A percentile compares a stretch with the other conserved stretches of the same genome.
phyloP scores from a whole-genome alignment of 352 stramenopile genomes.

The Phytophthora syringae region DNA sequence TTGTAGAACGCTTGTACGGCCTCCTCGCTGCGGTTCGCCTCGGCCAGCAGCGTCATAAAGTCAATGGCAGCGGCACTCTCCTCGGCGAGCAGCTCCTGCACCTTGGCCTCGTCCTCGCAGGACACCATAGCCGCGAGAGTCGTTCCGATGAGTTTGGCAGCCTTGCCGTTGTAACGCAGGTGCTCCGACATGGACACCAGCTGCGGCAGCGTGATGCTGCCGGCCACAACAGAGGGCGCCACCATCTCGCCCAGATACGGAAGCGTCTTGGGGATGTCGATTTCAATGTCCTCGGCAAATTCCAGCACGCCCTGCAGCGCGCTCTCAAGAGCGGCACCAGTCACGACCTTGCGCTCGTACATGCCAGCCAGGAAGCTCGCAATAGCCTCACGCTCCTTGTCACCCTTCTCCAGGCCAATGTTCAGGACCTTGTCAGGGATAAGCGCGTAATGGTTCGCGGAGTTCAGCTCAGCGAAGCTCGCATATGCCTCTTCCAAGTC shows the following conservation, averaged over 20 bases:
- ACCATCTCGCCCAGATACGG: slow-evolving; percentile 80
- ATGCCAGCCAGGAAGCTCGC: slow-evolving; percentile 61
- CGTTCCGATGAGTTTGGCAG: slow-evolving; percentile 60
- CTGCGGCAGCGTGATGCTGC: slow-evolving; percentile 46
- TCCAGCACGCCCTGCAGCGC: slow-evolving; percentile 71
- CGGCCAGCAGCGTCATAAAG: slow-evolving; percentile 49
- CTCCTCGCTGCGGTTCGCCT: slow-evolving; percentile 46
- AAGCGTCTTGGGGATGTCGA: slow-evolving; percentile 80
- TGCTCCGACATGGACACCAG: slow-evolving; percentile 56
- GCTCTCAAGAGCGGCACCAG: slow-evolving; percentile 39
- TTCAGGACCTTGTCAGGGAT: slow-evolving; percentile 65
- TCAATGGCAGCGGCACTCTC: slow-evolving; percentile 34
- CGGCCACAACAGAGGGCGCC: slow-evolving; percentile 56
- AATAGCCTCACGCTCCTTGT: slow-evolving; percentile 66
- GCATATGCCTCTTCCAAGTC: slow-evolving; percentile 81
- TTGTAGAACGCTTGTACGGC: slow-evolving; percentile 48
- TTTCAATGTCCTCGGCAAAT: slow-evolving; percentile 82
- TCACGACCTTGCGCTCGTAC: slow-evolving; percentile 57
- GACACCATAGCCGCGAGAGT: slow-evolving; percentile 47
- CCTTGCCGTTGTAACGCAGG: slow-evolving; percentile 66
- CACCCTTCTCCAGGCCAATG: slow-evolving; percentile 74
- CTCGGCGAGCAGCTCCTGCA: slow-evolving; percentile 42
- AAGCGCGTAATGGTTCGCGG: slow-evolving; percentile 48
- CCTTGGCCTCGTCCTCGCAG: slow-evolving; percentile 47
- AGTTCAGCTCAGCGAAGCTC: slow-evolving; percentile 67